Conservation (phyloP, 108 stramenopile species). For the Cyclotella baltica region DNA sequence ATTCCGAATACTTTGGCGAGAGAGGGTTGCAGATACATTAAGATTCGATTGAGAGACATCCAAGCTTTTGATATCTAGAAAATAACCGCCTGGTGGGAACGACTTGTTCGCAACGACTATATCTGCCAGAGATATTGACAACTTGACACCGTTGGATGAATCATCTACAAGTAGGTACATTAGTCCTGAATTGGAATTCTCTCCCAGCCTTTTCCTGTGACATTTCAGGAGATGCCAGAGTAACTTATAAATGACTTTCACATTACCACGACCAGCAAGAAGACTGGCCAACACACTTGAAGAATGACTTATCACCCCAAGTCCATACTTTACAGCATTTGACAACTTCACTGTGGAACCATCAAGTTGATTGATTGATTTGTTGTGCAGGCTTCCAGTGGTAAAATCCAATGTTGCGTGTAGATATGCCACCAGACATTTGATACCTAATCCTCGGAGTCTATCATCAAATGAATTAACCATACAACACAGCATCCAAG, state of each 20-base stretch:
- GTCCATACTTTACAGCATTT: conserved; percentile 49
- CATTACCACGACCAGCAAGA: conserved; percentile 54
- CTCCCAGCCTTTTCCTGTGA: conserved; percentile 64
- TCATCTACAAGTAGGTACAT: conserved; percentile 64
- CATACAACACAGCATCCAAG: conserved; percentile 78
- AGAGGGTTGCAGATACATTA: conserved; percentile 2
- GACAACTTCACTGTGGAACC: conserved; percentile 36
- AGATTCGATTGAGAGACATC: conserved; percentile 20
- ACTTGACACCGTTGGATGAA: conserved; percentile 22
- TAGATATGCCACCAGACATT: conserved; percentile 67
- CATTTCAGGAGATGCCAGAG: conserved; percentile 84
- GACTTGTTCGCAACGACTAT: conserved; percentile 41
- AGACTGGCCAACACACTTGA: conserved; percentile 47
- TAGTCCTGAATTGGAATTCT: conserved; percentile 60
- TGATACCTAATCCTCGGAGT: conserved; percentile 70
- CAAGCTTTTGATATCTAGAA: conserved; percentile 27
- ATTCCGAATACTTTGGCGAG: conserved; percentile 50
- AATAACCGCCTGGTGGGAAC: conserved; percentile 40
- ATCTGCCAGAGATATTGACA: conserved; percentile 45
- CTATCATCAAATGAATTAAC: conserved; percentile 76
- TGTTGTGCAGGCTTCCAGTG: conserved; percentile 3
- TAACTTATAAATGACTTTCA: conserved; percentile 73
- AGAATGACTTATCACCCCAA: conserved; percentile 59
- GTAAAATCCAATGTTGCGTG: conserved; percentile 27
- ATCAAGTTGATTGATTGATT: conserved; percentile 5